Percentiles rank a stretch among this genome's conserved stretches.
These are phyloP conservation scores for Gnomoniopsis sp. DNA, from an alignment of 2,329 filamentous ascomycete species.

Conservation along the genomic window DNA sequence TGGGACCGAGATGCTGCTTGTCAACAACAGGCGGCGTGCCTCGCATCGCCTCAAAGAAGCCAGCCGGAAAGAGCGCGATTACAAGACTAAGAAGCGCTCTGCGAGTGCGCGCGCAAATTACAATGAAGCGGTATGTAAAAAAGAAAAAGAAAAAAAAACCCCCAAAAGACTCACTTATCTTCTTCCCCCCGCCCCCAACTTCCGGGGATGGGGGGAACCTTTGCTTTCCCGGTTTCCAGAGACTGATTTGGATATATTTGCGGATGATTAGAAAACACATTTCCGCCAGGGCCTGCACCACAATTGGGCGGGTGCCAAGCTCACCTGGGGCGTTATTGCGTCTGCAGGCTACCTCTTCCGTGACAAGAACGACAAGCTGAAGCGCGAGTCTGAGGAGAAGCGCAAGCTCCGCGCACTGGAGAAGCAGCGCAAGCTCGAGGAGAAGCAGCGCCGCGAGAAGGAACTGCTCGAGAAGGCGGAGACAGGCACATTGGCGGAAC, in stretches of 20 bases:
- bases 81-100: conserved; percentile 38
- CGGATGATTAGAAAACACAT: conserved; percentile 33
- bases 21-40: conserved; percentile 34
- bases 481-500: not conserved
- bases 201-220: too few relatives aligned
- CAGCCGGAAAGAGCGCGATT: conserved; percentile 37
- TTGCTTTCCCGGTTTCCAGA: too few relatives aligned
- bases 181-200: too few relatives aligned
- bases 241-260: too few relatives aligned
- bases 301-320: conserved; percentile 31
- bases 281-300: conserved; percentile 34
- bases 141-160: too few relatives aligned
- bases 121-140: conserved; percentile 27
- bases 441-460: conserved; percentile 11
- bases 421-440: conserved; percentile 27
- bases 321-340: conserved; percentile 29
- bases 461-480: conserved; percentile 13
- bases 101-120: conserved; percentile 35
- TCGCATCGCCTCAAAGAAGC: conserved; percentile 36
- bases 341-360: conserved; percentile 33
- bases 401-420: conserved; percentile 29
- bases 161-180: too few relatives aligned
- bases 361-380: conserved; percentile 33
- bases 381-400: conserved; percentile 28
- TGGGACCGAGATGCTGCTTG: conserved; percentile 39